Evolutionary conservation across 2,329 filamentous ascomycete species (phyloP).

Genomic region (Pestalotiopsis sp.): DNA sequence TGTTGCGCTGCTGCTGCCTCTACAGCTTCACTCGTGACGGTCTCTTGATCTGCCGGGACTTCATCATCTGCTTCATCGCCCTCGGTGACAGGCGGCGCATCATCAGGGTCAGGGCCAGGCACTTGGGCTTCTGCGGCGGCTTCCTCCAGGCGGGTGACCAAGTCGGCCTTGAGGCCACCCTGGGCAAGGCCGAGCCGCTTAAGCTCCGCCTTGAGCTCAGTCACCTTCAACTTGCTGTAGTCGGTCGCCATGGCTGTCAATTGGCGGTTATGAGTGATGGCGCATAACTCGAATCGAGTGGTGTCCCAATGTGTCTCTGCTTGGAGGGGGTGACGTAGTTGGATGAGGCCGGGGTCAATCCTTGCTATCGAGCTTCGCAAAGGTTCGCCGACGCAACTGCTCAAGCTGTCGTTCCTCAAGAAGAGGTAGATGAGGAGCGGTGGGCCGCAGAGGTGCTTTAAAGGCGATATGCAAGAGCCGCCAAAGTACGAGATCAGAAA

Average conservation of each 20-base stretch:
- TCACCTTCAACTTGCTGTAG: slow-evolving; percentile 68
- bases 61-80: background rate
- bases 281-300: background rate
- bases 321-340: slow-evolving; percentile 10
- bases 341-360: background rate
- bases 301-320: background rate
- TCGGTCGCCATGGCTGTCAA: slow-evolving; percentile 47
- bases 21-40: background rate
- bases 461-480: background rate
- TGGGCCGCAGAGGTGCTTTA: background rate
- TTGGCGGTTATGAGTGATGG: slow-evolving; percentile 13
- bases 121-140: slow-evolving; percentile 20
- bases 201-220: slow-evolving; percentile 74
- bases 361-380: background rate
- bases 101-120: background rate
- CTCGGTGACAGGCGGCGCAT: background rate
- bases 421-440: background rate
- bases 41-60: slow-evolving; percentile 9
- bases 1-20: background rate
- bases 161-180: slow-evolving; percentile 71
- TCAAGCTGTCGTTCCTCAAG: background rate
- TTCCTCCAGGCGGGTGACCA: slow-evolving; percentile 65
- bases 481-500: background rate
- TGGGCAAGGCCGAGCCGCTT: slow-evolving; percentile 71
- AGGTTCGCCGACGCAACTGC: background rate